Evolutionary conservation across 169 alveolate genomes (phyloP).

Genomic region (Eimeria tenella): DNA sequence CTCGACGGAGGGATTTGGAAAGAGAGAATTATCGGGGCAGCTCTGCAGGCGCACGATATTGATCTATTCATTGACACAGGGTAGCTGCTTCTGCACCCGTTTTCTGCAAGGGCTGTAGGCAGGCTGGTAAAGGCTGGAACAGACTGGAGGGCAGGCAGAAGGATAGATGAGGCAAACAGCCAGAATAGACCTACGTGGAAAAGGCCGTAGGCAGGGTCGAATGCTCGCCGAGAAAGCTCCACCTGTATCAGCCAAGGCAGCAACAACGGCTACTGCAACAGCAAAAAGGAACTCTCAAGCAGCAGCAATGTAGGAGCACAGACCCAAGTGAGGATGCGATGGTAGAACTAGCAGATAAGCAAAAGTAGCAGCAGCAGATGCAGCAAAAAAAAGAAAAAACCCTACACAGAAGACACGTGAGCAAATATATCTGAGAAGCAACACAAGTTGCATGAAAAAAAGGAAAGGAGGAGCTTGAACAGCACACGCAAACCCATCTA

Average conservation of each 20-base stretch:
- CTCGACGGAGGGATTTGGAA: constrained; percentile 84
- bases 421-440: background rate
- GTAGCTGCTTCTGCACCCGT: background rate
- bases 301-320: background rate
- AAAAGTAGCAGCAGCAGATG: background rate
- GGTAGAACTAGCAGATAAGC: background rate
- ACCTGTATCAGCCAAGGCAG: constrained; percentile 29
- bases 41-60: constrained; percentile 27
- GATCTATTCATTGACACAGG: background rate
- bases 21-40: constrained; percentile 82
- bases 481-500: too few species aligned
- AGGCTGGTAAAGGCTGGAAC: background rate
- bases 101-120: background rate
- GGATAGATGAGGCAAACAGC: background rate
- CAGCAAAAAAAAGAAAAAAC: background rate
- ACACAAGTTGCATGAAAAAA: background rate
- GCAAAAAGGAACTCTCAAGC: background rate
- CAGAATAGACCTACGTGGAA: constrained; percentile 81
- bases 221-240: constrained; percentile 89
- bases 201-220: constrained; percentile 91
- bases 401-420: background rate
- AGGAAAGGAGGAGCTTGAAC: background rate
- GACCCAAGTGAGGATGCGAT: background rate
- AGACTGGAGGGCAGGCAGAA: background rate
- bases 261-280: background rate